Evolutionary conservation across 352 stramenopile species (phyloP), one percentile per base, ranked within the genome.

Genomic region (Globisporangium spinosum): DNA sequence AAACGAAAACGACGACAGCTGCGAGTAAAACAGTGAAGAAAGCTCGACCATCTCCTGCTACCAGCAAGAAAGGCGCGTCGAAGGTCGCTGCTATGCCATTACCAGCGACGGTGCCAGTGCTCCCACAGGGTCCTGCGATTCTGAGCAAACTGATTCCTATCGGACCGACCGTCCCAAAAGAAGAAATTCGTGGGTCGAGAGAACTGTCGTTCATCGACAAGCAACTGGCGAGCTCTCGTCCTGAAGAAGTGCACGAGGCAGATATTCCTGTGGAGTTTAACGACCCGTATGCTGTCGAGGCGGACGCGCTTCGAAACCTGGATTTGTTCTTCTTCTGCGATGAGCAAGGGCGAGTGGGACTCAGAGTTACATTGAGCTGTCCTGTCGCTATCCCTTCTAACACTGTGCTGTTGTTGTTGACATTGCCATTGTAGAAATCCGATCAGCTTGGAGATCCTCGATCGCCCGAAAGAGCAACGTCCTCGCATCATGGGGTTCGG

Each of bases 321-420:
- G 87, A 95, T 45, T 68, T 92, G 70, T 95, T 95, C 53, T 95
- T 90, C 77, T 95, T 95, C 60, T 95, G 87, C 49, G 87, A 95
- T 53, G 83, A 95, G 58, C 72, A 89, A 69, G 87, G 87, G 87
- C 93, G 77, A 53, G 83, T 77, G 7, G 10, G 38, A 17, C 32
- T 47, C 38, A 5, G n/a, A 64, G 7, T 20, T 17, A 2, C 3
- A 15, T 64, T 40, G n/a, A 2, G n/a, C 1, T 47, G 29, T 38
- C 22, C 10, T 45, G 55, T 15, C 17, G 17, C 25, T 38, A n/a
- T 20, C 20, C 17, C 2, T 29, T 22, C 32, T 67, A 23, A 70
- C 27, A 17, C 1, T 13, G 3, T 54, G 2, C 0, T 29, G 22
- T 43, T 70, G 38, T 45, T 45, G 38, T 45, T 45, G 12, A 17